Evolutionary conservation across 176 grass and related monocot species (phyloP), one percentile per base, ranked within the genome.

Genomic region (Rhynchospora breviuscula): DNA sequence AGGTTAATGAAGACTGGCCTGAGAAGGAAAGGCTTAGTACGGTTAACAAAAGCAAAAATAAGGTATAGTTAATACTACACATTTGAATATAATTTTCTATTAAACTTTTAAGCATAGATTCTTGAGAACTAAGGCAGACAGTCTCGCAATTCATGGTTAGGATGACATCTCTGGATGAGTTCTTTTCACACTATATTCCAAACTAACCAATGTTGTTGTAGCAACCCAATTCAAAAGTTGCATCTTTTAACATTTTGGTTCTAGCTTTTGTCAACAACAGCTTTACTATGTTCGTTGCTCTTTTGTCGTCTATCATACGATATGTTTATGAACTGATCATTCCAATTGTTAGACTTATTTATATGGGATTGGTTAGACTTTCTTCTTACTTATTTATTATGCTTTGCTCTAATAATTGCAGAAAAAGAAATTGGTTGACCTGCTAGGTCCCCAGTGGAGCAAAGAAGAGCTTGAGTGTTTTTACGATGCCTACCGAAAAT

Each of bases 401-500:
- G 59, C 4, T 23, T 73, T 43, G n/a, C 49, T 77, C 59, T 21
- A 73, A 81, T 25, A 40, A 86, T 76, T 89, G 88, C 89, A 98
- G 96, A 95, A 98, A 76, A 91, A 86, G 86, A 98, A 95, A 81
- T 74, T 95, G 77, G 94, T 91, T 21, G 93, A 95, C 76, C 90
- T 97, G 91, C 78, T 98, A 77, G 96, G 91, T 82, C 84, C 88
- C 84, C 93, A 92, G 64, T 98, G 96, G 96, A 95, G 79, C 89
- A 98, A 93, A 93, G 92, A 98, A 61, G 96, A 98, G 67, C 89
- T 98, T 33, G 89, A 93, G 85, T 63, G 56, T 31, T 98, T 95
- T 79, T 98, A 98, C 83, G 91, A 80, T 85, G 85, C 90, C 9
- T 98, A 90, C 61, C 88, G 96, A 79, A 98, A 95, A 88, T 92